Evolutionary conservation across 2,329 filamentous ascomycete species (phyloP), one percentile per base, ranked within the genome.

Genomic region (Cercospora janseana): DNA sequence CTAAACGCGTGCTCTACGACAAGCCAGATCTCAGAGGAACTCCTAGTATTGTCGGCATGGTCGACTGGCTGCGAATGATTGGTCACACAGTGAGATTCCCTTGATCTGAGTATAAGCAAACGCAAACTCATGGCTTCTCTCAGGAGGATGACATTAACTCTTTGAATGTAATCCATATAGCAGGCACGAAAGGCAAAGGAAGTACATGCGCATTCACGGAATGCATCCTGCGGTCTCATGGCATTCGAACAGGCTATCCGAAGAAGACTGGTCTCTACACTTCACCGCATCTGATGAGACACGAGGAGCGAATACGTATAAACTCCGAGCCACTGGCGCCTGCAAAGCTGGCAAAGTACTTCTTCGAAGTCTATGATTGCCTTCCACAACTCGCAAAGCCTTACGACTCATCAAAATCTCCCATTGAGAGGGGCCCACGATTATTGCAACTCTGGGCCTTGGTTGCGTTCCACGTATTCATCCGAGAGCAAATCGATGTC

Each of bases 101-200:
- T 15, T 20, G 21, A 18, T 20, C 24, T 16, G 10, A n/a, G 18
- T 15, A 23, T 26, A 13, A 43, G 4, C 7, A 16, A 31, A 21
- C 16, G 29, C 18, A 7, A 37, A 20, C 26, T 31, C 16, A 40
- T 28, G 9, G 15, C 20, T 15, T 10, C 7, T 6, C 20, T 12
- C 29, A 60, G 60, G 43, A 52, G 27, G 48, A 50, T 24, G 55
- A 58, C 18, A 34, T 63, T 34, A 57, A 59, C 27, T 2, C 13
- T 2, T 41, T 63, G 9, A 61, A 59, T 46, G 70, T 78, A 59
- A 82, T 96, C 52, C 92, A 96, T 66, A 82, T 96, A 35, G 87
- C 92, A 1, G 92, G 92, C 7, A 95, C 91, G 1, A 96, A 96
- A 69, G 92, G 92, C 50, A 97, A 96, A 69, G 91, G 91, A 21